phyloP scores from a whole-genome alignment of 164 flowering plant genomes.

The Vitis cinerea region DNA sequence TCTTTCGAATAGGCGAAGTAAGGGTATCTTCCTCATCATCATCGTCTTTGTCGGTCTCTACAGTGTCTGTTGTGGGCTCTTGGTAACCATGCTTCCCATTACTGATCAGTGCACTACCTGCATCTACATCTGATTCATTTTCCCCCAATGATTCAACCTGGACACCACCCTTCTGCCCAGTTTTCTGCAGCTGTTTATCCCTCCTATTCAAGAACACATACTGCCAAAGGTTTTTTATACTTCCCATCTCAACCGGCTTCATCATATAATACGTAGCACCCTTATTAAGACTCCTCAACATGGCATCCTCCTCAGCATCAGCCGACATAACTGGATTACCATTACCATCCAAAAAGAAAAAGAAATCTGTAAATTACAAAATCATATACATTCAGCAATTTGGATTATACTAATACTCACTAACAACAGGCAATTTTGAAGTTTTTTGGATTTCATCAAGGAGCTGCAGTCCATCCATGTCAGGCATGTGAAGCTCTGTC shows the following conservation, averaged over 20 bases:
- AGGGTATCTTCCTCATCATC: neutral
- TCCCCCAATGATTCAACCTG: neutral
- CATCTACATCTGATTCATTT: constrained; percentile 1
- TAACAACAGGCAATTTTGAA: constrained; percentile 16
- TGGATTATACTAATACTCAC: constrained; percentile 10
- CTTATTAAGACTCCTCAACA: constrained; percentile 7
- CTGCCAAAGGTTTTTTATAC: constrained; percentile 21
- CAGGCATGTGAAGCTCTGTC: constrained; percentile 17
- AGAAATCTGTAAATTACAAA: neutral
- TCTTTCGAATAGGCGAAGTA: constrained; percentile 9
- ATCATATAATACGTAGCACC: constrained; percentile 15
- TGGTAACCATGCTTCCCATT: neutral
- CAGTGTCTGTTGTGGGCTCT: neutral
- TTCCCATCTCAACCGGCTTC: constrained; percentile 13
- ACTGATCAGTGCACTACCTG: neutral
- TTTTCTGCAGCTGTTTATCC: neutral
- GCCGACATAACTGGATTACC: constrained; percentile 25
- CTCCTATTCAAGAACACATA: neutral
- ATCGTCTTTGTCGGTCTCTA: neutral
- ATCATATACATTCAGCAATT: neutral
- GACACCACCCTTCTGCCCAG: neutral
- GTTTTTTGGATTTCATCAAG: constrained; percentile 11
- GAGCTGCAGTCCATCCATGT: constrained; percentile 17
- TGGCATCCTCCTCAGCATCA: constrained; percentile 7
- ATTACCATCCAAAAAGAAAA: neutral